These are phyloP conservation scores for Pisolithus orientalis DNA, from an alignment of 768 basidiomycete species.

Conservation along the genomic window DNA sequence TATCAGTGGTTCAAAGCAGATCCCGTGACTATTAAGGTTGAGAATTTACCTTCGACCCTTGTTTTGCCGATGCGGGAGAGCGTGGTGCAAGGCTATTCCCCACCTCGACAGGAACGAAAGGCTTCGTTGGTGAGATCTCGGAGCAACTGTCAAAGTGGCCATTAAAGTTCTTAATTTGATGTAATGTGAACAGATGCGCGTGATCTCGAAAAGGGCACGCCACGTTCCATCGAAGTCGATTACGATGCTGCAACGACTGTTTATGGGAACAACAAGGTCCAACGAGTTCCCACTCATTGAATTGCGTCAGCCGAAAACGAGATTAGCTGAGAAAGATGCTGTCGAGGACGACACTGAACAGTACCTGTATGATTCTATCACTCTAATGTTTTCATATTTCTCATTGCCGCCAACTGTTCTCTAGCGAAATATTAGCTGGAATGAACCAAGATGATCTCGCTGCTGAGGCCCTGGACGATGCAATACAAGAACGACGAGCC, in stretches of 20 bases:
- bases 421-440: constrained; percentile 63
- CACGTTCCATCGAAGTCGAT: constrained; percentile 56
- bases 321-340: constrained; percentile 24
- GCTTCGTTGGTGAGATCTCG: constrained; percentile 20
- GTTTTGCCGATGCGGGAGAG: constrained; percentile 77
- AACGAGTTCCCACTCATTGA: constrained; percentile 58
- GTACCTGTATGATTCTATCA: constrained; percentile 52
- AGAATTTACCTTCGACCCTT: constrained; percentile 63
- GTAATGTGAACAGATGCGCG: constrained; percentile 7
- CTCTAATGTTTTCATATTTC: background rate
- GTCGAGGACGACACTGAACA: constrained; percentile 62
- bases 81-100: constrained; percentile 53
- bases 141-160: too few species aligned
- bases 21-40: constrained; percentile 66
- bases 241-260: constrained; percentile 56
- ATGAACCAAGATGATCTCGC: constrained; percentile 47
- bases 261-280: constrained; percentile 46
- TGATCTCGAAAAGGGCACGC: constrained; percentile 28
- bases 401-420: constrained; percentile 1
- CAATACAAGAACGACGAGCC: constrained; percentile 61
- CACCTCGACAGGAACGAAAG: constrained; percentile 31
- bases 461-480: constrained; percentile 54
- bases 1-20: constrained; percentile 78
- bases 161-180: constrained; percentile 11
- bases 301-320: constrained; percentile 34